Base-by-base conservation (phyloP, 1,139 yeast species). In the Pichia cactophila region DNA sequence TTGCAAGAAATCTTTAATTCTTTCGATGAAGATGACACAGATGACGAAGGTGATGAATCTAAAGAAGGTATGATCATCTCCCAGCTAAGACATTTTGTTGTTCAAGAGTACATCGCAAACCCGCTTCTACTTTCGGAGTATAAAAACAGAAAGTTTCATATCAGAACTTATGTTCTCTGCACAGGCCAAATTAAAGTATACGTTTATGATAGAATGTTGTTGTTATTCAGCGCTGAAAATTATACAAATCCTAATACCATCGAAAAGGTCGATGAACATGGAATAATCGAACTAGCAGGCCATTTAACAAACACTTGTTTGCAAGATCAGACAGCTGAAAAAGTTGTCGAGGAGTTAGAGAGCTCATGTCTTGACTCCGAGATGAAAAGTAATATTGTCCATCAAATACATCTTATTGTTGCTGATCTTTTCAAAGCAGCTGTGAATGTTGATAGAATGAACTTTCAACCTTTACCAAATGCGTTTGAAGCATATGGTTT, bases 241-340 rank as follows among this genome's bases (percentile, higher is more conserved):
- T 92, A 80, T 61, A 56, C 58, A 1, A 52, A 59, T 5, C 80
- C 84, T 3, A 33, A 45, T 26, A 10, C 12, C 3, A 31, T 17
- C 7, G 37, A 40, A 14, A 12, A 10, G 29, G n/a, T 33, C 1
- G 45, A 43, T 17, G 63, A 63, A 16, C 57, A 63, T 50, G 69
- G 67, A 38, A 62, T 68, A 42, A 68, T 74, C 37, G 73, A 75
- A 35, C 73, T 86, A 69, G 68, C 67, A 0, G 84, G 94, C 2
- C 98, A 92, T 64, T 72, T 92, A 58, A 92, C 98, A 36, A 92
- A 92, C 62, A 92, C 98, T 0, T 92, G 98, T 69, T 69, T 88
- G 43, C 97, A 92, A 66, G 58, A 71, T 60, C 69, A 67, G 36
- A 71, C 54, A 10, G 44, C 51, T 42, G 50, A 49, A 26, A 46